A percentile compares a stretch with the other conserved stretches of the same genome.
These are phyloP conservation scores for Penicillium crystallinum DNA, from an alignment of 495 filamentous ascomycete species.

Conservation along the genomic window DNA sequence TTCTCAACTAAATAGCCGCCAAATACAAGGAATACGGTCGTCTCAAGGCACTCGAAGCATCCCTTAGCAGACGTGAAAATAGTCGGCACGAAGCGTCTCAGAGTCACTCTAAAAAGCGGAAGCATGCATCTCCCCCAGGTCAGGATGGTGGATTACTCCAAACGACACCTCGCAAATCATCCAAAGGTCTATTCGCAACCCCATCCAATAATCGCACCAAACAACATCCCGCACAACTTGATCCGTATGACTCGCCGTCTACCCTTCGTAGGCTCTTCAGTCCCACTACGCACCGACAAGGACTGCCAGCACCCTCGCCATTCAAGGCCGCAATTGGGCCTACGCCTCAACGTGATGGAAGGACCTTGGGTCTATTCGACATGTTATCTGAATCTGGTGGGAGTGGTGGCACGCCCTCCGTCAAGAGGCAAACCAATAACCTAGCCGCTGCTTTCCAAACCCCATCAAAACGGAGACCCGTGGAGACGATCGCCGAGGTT, in stretches of 20 bases:
- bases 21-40: slow-evolving; percentile 92
- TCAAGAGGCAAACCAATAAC: slow-evolving; percentile 25
- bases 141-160: slow-evolving; percentile 16
- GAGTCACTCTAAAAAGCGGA: slow-evolving; percentile 37
- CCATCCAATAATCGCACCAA: slow-evolving; percentile 42
- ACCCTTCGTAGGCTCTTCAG: slow-evolving; percentile 55
- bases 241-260: slow-evolving; percentile 57
- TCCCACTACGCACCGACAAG: slow-evolving; percentile 46
- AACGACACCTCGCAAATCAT: slow-evolving; percentile 30
- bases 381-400: slow-evolving; percentile 59
- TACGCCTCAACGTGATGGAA: slow-evolving; percentile 87
- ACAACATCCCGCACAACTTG: slow-evolving; percentile 43
- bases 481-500: slow-evolving; percentile 29
- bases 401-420: slow-evolving; percentile 39
- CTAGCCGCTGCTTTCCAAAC: slow-evolving; percentile 35
- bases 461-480: slow-evolving; percentile 32
- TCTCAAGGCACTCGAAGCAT: slow-evolving; percentile 53
- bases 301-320: slow-evolving; percentile 28
- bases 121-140: slow-evolving; percentile 29
- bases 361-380: slow-evolving; percentile 87
- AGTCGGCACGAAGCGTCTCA: slow-evolving; percentile 19
- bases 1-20: slow-evolving; percentile 46
- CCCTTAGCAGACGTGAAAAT: slow-evolving; percentile 24
- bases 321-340: slow-evolving; percentile 60
- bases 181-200: slow-evolving; percentile 34